Base-by-base conservation (phyloP, 805 yeast species). In the Starmerella scarabaei region DNA sequence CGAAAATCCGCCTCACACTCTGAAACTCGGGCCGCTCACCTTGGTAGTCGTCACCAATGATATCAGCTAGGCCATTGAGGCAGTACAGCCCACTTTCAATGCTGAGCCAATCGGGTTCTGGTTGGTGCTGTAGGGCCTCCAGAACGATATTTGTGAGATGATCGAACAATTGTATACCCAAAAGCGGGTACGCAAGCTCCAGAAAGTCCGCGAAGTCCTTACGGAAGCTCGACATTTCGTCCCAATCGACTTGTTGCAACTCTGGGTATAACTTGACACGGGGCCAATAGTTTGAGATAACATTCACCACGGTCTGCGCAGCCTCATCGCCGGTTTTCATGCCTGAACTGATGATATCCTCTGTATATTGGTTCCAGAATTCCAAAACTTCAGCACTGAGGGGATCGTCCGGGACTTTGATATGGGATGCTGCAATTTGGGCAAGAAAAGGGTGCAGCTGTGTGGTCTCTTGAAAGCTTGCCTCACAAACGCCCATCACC, bases 131-230 rank as follows among this genome's bases (percentile, higher is more conserved):
- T 5, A 37, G 44, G 12, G 38, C 48, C 6, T 33, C n/a, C n/a
- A 48, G 24, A 1, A 49, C 50, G 6, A 45, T 44, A 6, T 30
- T 26, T 9, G 54, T 53, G 21, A 81, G 55, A 17, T 59, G 64
- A 4, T 63, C 61, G 47, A 71, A 72, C 28, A 82, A 56, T 1
- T 67, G 60, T 0, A 57, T 40, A 29, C 80, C 82, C 28, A 83
- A 64, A 4, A 81, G 63, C 1, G 84, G 72, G 62, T 78, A 82
- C 1, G 78, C 59, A 0, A 73, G 65, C 40, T 84, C 91, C 47
- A 82, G 72, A 29, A 86, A 65, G 50, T 91, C 97, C 1, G 78
- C 71, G 8, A 80, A 78, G 45, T 80, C 88, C 24, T 72, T 62
- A 50, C 96, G 68, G 57, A 74, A 88, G 20, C 73, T 68, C 18